Evolutionary conservation across 192 early-diverging fungal species (phyloP).

Genomic region (Dimargaris cristalligena): DNA sequence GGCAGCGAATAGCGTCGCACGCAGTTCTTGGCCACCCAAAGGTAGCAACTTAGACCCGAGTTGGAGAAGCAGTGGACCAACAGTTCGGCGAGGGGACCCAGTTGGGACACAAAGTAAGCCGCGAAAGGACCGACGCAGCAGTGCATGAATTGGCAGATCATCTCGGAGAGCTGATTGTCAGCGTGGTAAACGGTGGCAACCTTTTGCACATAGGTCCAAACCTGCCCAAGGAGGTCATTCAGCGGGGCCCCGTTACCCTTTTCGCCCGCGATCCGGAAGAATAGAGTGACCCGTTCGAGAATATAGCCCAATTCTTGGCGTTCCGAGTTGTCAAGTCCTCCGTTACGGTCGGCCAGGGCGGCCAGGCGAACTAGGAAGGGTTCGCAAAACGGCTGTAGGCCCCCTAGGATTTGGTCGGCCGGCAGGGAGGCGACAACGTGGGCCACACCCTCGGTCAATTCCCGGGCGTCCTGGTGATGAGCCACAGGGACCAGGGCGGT

Average conservation of each 20-base stretch:
- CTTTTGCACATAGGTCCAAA: slow-evolving; percentile 7
- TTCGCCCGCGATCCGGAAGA: background rate
- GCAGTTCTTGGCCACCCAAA: slow-evolving; percentile 50
- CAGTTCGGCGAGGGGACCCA: slow-evolving; percentile 35
- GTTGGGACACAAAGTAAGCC: slow-evolving; percentile 32
- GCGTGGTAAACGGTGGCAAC: background rate
- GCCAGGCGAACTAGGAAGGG: slow-evolving; percentile 4
- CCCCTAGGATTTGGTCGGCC: slow-evolving; percentile 19
- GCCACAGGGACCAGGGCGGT: slow-evolving; percentile 27
- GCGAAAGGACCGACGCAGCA: slow-evolving; percentile 38
- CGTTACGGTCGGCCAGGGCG: slow-evolving; percentile 1
- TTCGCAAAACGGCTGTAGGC: slow-evolving; percentile 18
- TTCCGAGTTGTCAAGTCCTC: background rate
- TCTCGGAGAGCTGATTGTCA: background rate
- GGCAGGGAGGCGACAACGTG: slow-evolving; percentile 60
- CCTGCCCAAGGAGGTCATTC: background rate
- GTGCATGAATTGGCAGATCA: background rate
- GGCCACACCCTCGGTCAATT: slow-evolving; percentile 78
- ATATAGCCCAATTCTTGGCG: background rate
- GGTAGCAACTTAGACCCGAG: slow-evolving; percentile 38
- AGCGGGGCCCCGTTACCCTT: background rate
- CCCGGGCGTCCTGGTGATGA: slow-evolving; percentile 45
- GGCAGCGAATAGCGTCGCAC: slow-evolving; percentile 40
- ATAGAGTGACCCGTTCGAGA: slow-evolving; percentile 5
- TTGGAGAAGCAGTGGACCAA: slow-evolving; percentile 37